Evolutionary conservation across 2,329 filamentous ascomycete species (phyloP), one percentile per base, ranked within the genome.

Genomic region (Neonectria faginata): DNA sequence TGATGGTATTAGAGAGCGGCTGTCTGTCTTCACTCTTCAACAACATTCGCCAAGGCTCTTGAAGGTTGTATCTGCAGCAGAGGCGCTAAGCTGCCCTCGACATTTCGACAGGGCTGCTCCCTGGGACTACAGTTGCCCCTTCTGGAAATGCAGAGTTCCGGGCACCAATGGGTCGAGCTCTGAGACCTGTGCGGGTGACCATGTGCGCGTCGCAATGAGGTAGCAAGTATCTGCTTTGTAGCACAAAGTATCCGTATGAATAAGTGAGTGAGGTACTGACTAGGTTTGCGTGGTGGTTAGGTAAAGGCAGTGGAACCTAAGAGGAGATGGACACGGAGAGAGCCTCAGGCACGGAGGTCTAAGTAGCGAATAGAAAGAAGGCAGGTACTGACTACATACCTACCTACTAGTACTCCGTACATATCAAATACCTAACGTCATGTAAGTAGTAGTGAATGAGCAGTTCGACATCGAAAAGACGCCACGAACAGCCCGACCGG

Each of bases 21-120:
- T 45, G 42, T 54, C 52, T 29, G 36, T 45, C 50, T 48, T 58
- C 29, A 42, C 27, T 45, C 50, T 48, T 58, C 29, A 42, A 62
- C 53, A 36, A 20, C 11, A 42, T 9, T 42, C n/a, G 29, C 29
- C 7, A 8, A 12, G 10, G 27, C 5, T 22, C 10, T 42, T 39
- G 36, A 16, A n/a, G 45, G 16, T 18, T 31, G 27, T 22, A 31
- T 50, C 20, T 8, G 5, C 18, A 50, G 47, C n/a, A 50, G 47
- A 31, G 47, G 16, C 47, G 47, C 47, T 50, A 50, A n/a, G 47
- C 16, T 3, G 47, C 16, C 47, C 16, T 31, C 7, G 27, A 31
- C 47, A 27, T n/a, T 50, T 33, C 25, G 27, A 11, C n/a, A 51
- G n/a, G 27, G 29, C 48, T 20, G n/a, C 48, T 51, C 48, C 47